phyloP scores from a whole-genome alignment of 1,284 basidiomycete species.

The Cutaneotrichosporon dermatis region DNA sequence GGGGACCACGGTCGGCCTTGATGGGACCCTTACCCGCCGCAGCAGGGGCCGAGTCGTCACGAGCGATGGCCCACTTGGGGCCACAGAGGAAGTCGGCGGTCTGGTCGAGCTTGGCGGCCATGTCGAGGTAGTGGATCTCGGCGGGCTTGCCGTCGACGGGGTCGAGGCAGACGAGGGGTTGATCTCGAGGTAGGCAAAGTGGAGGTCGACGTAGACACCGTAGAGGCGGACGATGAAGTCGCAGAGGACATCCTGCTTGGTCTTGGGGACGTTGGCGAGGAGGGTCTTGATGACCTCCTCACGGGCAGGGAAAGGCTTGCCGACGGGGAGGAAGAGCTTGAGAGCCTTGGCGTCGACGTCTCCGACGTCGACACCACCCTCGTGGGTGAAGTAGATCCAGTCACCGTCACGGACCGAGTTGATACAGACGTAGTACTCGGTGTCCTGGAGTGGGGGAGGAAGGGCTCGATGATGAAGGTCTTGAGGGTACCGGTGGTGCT shows the following conservation, averaged over 20 bases:
- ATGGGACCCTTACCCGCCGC: constrained; percentile 52
- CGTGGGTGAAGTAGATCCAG: constrained; percentile 96
- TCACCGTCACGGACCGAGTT: constrained; percentile 94
- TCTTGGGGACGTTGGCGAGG: constrained; percentile 69
- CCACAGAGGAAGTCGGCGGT: constrained; percentile 98
- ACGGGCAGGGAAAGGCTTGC: constrained; percentile 70
- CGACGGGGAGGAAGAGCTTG: constrained; percentile 78
- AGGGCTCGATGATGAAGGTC: constrained; percentile 98
- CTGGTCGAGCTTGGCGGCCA: constrained; percentile 97
- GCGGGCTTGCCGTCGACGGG: constrained; percentile 66
- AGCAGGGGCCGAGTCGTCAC: constrained; percentile 71
- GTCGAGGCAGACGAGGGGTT: constrained; percentile 94
- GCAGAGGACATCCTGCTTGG: constrained; percentile 79
- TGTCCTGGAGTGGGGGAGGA: constrained; percentile 92
- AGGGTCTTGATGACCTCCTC: constrained; percentile 68
- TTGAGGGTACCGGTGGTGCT: constrained; percentile 87
- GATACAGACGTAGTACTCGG: constrained; percentile 98
- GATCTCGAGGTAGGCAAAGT: constrained; percentile 95
- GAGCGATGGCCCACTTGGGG: constrained; percentile 96
- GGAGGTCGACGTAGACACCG: constrained; percentile 93
- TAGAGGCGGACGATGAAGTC: constrained; percentile 95
- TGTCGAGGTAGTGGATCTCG: constrained; percentile 93
- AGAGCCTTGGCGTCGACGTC: constrained; percentile 98
- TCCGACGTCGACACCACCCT: constrained; percentile 97
- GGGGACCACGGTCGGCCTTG: constrained; percentile 87